Conservation (phyloP, 2,329 filamentous ascomycete genomes). For the Colletotrichum zoysiae region DNA sequence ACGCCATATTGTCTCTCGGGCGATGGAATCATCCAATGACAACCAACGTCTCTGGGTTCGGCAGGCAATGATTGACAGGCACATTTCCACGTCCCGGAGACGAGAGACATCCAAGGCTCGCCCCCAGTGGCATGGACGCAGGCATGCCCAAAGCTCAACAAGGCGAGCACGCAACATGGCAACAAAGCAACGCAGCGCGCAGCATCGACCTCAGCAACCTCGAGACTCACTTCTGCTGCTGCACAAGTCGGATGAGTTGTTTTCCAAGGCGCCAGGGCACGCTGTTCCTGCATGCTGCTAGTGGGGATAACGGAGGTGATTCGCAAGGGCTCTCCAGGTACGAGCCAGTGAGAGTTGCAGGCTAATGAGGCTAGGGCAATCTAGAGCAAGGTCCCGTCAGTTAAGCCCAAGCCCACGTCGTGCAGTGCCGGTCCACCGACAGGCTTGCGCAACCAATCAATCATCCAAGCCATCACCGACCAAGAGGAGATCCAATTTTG, state of each 20-base stretch:
- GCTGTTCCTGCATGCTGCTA: slow-evolving; percentile 42
- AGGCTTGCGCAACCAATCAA: slow-evolving; percentile 35
- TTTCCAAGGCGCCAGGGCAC: slow-evolving; percentile 24
- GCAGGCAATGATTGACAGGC: slow-evolving; percentile 34
- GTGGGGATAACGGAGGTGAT: slow-evolving; percentile 36
- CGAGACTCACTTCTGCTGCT: slow-evolving; percentile 11
- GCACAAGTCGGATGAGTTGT: slow-evolving; percentile 29
- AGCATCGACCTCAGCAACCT: not conserved
- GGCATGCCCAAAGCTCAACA: not conserved
- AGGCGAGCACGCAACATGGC: not conserved
- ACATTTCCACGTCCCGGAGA: slow-evolving; percentile 26
- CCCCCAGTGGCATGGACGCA: not conserved
- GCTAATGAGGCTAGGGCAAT: not conserved
- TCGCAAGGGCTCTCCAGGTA: slow-evolving; percentile 37
- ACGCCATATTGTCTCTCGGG: not conserved
- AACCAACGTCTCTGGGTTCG: slow-evolving; percentile 16
- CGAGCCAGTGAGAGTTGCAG: slow-evolving; percentile 41
- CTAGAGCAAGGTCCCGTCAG: slow-evolving; percentile 23
- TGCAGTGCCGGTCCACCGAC: slow-evolving; percentile 31
- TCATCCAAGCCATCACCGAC: not conserved
- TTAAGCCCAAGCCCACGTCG: slow-evolving; percentile 27
- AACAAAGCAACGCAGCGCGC: slow-evolving; percentile 10
- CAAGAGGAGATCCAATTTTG: slow-evolving; percentile 31
- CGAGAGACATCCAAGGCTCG: slow-evolving; percentile 4
- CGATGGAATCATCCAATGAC: slow-evolving; percentile 15